Evolutionary conservation across 495 filamentous ascomycete species (phyloP), one percentile per base, ranked within the genome.

Genomic region (Mycothermus thermophilus): DNA sequence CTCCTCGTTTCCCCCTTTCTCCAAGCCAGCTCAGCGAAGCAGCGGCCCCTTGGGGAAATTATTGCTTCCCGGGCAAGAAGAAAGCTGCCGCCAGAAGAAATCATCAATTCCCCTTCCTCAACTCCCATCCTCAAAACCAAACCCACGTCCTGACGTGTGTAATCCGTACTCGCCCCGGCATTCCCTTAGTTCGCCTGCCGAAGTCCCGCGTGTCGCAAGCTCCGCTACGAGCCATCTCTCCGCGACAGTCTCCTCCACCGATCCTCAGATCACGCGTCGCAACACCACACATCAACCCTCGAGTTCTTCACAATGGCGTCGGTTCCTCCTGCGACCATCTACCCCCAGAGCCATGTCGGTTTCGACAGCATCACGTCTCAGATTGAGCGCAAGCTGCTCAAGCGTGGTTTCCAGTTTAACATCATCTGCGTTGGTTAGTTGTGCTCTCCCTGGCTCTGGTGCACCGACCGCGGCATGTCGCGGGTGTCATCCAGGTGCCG

Each of bases 351-450:
- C 75, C 88, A 96, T 71, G 90, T 96, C 64, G 87, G 92, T 74
- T 94, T 96, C 67, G 87, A 97, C 69, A 95, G 90, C 65, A 95
- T 96, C 64, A 94, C 87, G 38, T 82, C 77, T 23, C 87, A 96
- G 67, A 95, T 96, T 50, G 88, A 97, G 74, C 79, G 82, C 64
- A 99, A 99, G 77, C 81, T 99, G 48, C 66, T 99, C 61, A 99
- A 99, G 74, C 86, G 90, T 58, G 90, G 90, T 48, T 99, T 99
- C 62, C 90, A 99, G 63, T 99, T 99, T 74, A 99, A 99, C 61
- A 79, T 99, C 49, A 99, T 99, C 64, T 96, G 92, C 62, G 90
- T 99, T 63, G 90, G 90, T 97, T 69, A 56, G 88, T 77, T 25
- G 34, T 36, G 4, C 27, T 27, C 35, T 11, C 13, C 15, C 26